Evolutionary conservation across 805 yeast species (phyloP).

Genomic region (Lachancea nothofagi): DNA sequence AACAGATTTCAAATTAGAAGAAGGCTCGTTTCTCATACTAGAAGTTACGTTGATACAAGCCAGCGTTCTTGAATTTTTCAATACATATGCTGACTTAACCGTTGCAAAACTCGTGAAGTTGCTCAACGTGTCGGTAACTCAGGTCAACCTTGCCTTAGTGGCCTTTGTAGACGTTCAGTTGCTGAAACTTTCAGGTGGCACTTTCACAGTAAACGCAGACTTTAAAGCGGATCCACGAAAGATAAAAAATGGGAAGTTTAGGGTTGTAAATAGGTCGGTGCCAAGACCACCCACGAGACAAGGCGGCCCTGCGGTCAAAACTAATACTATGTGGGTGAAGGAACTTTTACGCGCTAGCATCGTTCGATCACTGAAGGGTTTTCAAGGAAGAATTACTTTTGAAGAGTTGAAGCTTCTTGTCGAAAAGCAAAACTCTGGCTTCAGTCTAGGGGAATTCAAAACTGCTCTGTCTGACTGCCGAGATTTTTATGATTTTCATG

Average conservation of each 20-base stretch:
- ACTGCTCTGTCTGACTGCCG: slow-evolving; percentile 22
- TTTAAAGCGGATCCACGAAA: slow-evolving; percentile 21
- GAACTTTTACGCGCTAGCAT: slow-evolving; percentile 27
- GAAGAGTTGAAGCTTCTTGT: slow-evolving; percentile 14
- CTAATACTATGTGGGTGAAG: slow-evolving; percentile 24
- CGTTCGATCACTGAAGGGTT: slow-evolving; percentile 22
- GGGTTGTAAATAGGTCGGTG: slow-evolving; percentile 12
- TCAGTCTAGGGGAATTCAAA: slow-evolving; percentile 31
- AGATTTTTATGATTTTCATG: slow-evolving; percentile 7
- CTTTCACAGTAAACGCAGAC: slow-evolving; percentile 16
- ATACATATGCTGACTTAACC: slow-evolving; percentile 15
- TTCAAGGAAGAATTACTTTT: slow-evolving; percentile 10
- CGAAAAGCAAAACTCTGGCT: slow-evolving; percentile 17
- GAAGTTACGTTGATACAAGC: slow-evolving; percentile 28
- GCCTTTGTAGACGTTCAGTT: slow-evolving; percentile 21
- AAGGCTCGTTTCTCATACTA: slow-evolving; percentile 15
- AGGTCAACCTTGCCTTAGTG: slow-evolving; percentile 13
- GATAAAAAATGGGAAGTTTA: slow-evolving; percentile 20
- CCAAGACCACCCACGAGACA: background rate
- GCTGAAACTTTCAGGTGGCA: slow-evolving; percentile 10
- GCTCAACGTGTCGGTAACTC: background rate
- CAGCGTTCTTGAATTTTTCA: slow-evolving; percentile 22
- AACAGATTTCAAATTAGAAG: slow-evolving; percentile 16
- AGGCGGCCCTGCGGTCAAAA: background rate
- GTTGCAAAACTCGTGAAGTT: slow-evolving; percentile 10